Conservation (phyloP, 2,329 filamentous ascomycete species). For the Penicillium sp. region DNA sequence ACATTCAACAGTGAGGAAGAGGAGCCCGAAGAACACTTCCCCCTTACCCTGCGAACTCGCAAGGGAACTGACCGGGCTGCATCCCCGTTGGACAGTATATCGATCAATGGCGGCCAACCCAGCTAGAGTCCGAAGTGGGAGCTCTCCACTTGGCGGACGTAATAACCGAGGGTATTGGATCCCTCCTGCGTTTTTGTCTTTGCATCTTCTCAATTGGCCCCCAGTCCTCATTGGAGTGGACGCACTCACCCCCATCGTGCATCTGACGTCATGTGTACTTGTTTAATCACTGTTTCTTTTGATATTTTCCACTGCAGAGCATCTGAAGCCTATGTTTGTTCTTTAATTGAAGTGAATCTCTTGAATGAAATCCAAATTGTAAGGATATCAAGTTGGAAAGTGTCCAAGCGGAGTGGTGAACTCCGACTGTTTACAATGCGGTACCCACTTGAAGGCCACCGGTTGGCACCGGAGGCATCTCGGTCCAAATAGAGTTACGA, state of each 20-base stretch:
- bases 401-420: background rate
- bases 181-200: background rate
- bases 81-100: conserved; percentile 39
- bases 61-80: conserved; percentile 38
- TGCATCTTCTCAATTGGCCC: background rate
- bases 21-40: conserved; percentile 76
- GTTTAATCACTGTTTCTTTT: conserved; percentile 15
- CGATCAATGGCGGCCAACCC: conserved; percentile 27
- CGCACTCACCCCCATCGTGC: background rate
- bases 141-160: background rate
- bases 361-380: conserved; percentile 1
- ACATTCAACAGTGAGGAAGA: conserved; percentile 72
- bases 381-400: background rate
- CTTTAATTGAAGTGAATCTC: background rate
- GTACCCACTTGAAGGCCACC: background rate
- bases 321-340: conserved; percentile 21
- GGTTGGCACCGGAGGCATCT: background rate
- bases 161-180: conserved; percentile 1
- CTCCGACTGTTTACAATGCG: background rate
- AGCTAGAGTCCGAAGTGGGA: conserved; percentile 6
- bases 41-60: conserved; percentile 61
- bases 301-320: conserved; percentile 11
- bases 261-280: conserved; percentile 12
- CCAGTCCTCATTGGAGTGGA: background rate
- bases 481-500: conserved; percentile 12